Base-by-base conservation (phyloP, 192 early-diverging fungal genomes). In the Rhizoclosmatium globosum region DNA sequence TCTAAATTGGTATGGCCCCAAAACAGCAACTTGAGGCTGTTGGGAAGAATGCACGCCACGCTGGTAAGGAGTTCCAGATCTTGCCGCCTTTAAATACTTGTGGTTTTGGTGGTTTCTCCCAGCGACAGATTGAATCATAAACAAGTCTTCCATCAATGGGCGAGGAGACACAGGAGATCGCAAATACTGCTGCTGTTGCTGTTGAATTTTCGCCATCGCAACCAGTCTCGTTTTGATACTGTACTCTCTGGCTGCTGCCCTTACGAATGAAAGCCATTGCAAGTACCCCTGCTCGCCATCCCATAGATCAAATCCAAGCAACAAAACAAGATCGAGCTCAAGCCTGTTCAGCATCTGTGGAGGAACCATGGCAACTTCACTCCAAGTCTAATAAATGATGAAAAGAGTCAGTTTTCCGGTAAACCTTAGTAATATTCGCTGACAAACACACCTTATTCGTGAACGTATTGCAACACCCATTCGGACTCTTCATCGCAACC, bases 401-500 rank as follows among this genome's bases (percentile, higher is more conserved):
- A 2, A 15, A 47, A 69, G 43, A 53, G 6, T 7, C 17, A 53
- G 50, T 53, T 53, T 53, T 53, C 17, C 17, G 50, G 50, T 53
- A 13, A 53, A 53, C 17, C 17, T 64, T 19, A 39, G 73, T 60
- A 65, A 38, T 17, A 23, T 64, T n/a, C 1, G 13, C 23, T 57
- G 53, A 59, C 59, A 43, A 31, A 57, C 77, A 2, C 13, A 78
- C 77, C 68, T 38, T 45, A 46, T 78, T 78, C 0, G 77, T 71
- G 68, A 58, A 78, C 15, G 77, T 71, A 58, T 78, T 78, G 44
- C 66, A 66, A 48, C 66, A 68, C 39, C 77, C 77, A 44, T 68
- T 61, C 39, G 77, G 77, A 70, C 21, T n/a, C 77, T 78, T 78
- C 77, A 78, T 78, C 39, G 77, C 77, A 13, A 78, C 13, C 77